phyloP scores from a whole-genome alignment of 129 eudicot genomes.

The Artemisia tridentata region DNA sequence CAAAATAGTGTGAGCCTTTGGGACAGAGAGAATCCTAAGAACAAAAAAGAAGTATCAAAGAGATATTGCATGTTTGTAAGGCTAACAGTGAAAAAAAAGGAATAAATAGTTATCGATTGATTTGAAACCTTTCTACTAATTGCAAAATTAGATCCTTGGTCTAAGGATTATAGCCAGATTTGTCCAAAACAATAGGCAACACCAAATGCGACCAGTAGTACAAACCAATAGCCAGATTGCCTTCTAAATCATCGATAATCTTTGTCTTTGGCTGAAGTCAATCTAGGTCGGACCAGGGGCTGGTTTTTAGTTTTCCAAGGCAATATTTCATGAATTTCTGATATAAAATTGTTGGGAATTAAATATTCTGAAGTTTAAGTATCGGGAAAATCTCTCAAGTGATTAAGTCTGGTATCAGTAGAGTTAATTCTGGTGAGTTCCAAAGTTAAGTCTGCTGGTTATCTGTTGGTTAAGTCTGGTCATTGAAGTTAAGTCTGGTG shows the following conservation, averaged over 20 bases:
- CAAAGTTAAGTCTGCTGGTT: no score
- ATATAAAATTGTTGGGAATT: no score
- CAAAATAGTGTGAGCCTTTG: conserved; percentile 81
- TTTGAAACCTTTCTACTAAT: conserved; percentile 69
- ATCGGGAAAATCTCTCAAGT: no score
- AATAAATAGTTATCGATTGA: not conserved
- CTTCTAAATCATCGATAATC: conserved; percentile 24
- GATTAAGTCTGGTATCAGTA: no score
- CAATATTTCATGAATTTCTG: no score
- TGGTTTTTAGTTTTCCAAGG: no score
- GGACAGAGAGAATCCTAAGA: conserved; percentile 69
- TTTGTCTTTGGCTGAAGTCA: no score
- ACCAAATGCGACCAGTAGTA: conserved; percentile 72
- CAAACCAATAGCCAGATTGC: conserved; percentile 78
- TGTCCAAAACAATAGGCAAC: conserved; percentile 75
- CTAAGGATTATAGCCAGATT: conserved; percentile 81
- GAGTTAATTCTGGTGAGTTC: no score
- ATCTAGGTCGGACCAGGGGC: no score
- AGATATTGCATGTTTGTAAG: not conserved
- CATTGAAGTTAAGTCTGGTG: no score
- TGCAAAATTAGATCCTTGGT: conserved; percentile 83
- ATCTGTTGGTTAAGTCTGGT: no score
- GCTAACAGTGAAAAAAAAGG: conserved; percentile 10
- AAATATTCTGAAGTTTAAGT: no score
- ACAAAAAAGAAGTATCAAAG: not conserved